A percentile compares a stretch with the other conserved stretches of the same genome.
Evolutionary conservation across 306 rosid genomes (phyloP).

Genomic region (Senna siamea): DNA sequence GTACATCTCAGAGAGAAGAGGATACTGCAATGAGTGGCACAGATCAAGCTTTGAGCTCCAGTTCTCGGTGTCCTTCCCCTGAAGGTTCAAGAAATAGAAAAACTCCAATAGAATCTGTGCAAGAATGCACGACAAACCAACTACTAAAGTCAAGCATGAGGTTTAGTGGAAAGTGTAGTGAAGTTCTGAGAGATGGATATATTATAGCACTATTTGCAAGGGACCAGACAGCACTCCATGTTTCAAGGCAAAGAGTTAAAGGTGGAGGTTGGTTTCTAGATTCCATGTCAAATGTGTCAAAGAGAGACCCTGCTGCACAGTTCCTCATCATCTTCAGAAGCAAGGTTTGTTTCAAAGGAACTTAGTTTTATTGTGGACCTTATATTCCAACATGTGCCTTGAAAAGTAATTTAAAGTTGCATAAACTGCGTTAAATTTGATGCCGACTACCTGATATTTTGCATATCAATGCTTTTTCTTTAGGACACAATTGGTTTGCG

Average conservation of each 20-base stretch:
- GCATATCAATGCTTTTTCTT: slow-evolving; percentile 40
- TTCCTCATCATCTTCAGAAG: slow-evolving; percentile 81
- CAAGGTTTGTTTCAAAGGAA: slow-evolving; percentile 66
- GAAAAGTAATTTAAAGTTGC: slow-evolving; percentile 30
- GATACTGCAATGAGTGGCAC: slow-evolving; percentile 97
- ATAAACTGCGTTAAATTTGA: slow-evolving; percentile 9
- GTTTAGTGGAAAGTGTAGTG: slow-evolving; percentile 75
- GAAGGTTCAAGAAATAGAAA: slow-evolving; percentile 88
- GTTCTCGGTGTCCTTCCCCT: slow-evolving; percentile 80
- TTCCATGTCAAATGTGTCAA: slow-evolving; percentile 78
- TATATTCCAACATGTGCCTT: slow-evolving; percentile 20
- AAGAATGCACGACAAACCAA: slow-evolving; percentile 64
- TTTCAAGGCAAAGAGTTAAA: slow-evolving; percentile 91
- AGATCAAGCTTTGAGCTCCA: slow-evolving; percentile 89
- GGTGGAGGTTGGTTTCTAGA: slow-evolving; percentile 99
- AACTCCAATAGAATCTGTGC: slow-evolving; percentile 74
- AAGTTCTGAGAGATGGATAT: slow-evolving; percentile 84
- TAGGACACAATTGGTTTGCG: slow-evolving; percentile 96
- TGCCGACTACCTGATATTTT: slow-evolving; percentile 43
- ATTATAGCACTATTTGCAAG: slow-evolving; percentile 82
- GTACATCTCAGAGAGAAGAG: slow-evolving; percentile 68
- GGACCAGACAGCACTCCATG: slow-evolving; percentile 74
- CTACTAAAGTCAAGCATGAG: slow-evolving; percentile 57
- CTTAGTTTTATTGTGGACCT: slow-evolving; percentile 15
- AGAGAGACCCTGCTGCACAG: slow-evolving; percentile 98